Percentiles rank a stretch among this genome's conserved stretches.
These are phyloP conservation scores for Colletotrichum musicola DNA, from an alignment of 2,329 filamentous ascomycete species.

Conservation along the genomic window DNA sequence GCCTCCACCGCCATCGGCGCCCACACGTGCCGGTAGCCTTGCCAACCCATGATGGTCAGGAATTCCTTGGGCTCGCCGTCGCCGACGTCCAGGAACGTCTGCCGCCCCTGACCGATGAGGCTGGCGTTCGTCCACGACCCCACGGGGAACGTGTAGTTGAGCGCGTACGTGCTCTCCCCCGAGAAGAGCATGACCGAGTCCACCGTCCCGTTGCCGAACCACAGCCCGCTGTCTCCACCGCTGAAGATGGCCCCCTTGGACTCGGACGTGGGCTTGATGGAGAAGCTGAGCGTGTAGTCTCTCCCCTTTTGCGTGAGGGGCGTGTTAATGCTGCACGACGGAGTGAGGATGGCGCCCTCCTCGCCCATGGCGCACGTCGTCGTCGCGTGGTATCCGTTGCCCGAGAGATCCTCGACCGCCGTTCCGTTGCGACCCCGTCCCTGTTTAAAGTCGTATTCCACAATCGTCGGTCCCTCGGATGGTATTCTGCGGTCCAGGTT, in stretches of 20 bases:
- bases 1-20: conserved; percentile 35
- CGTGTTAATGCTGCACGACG: conserved; percentile 58
- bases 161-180: conserved; percentile 36
- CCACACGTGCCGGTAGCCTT: conserved; percentile 33
- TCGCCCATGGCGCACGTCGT: conserved; percentile 17
- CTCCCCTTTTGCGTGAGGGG: conserved; percentile 66
- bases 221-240: conserved; percentile 38
- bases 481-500: conserved; percentile 42
- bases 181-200: conserved; percentile 37
- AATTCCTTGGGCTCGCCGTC: conserved; percentile 32
- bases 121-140: conserved; percentile 34
- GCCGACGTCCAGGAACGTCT: conserved; percentile 35
- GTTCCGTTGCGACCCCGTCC: conserved; percentile 22
- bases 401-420: conserved; percentile 38
- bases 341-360: conserved; percentile 46
- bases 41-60: conserved; percentile 35
- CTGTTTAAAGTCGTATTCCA: conserved; percentile 38
- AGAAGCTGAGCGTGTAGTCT: conserved; percentile 66
- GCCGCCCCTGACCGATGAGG: conserved; percentile 29
- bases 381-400: conserved; percentile 41
- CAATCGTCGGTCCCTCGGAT: conserved; percentile 36
- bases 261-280: conserved; percentile 45
- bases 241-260: conserved; percentile 33
- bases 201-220: conserved; percentile 38
- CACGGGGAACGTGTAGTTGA: conserved; percentile 39